Evolutionary conservation across 2,329 filamentous ascomycete genomes (phyloP).

Genomic region (Alternaria conjuncta): DNA sequence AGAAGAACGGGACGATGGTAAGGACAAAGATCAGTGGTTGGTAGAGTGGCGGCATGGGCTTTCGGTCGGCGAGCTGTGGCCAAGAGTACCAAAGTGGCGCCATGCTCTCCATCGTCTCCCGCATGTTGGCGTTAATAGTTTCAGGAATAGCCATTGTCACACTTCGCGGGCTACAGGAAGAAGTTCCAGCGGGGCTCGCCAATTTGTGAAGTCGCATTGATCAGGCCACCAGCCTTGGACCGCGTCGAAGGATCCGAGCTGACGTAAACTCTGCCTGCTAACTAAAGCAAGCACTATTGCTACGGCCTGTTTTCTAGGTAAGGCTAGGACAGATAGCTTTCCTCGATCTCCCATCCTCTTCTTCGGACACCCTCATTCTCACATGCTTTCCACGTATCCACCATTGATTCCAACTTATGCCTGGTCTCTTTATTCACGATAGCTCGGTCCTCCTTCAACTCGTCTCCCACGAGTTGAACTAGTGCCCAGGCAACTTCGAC

Average conservation of each 20-base stretch:
- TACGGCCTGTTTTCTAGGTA: neutral
- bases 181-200: neutral
- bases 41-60: neutral
- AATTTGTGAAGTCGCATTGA: neutral
- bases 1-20: neutral
- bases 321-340: neutral
- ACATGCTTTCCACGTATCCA: constrained; percentile 24
- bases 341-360: constrained; percentile 9
- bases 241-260: neutral
- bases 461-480: neutral
- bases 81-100: neutral
- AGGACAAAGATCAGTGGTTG: neutral
- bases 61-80: neutral
- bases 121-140: neutral
- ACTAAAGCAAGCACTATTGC: neutral
- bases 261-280: neutral
- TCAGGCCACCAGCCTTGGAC: neutral
- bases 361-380: constrained; percentile 38
- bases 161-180: neutral
- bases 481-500: constrained; percentile 33
- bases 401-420: constrained; percentile 13
- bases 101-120: neutral
- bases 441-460: neutral
- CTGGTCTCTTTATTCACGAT: neutral
- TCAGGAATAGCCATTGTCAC: neutral